These are phyloP conservation scores for Candida ulmi DNA, from an alignment of 805 yeast genomes.

Conservation along the genomic window DNA sequence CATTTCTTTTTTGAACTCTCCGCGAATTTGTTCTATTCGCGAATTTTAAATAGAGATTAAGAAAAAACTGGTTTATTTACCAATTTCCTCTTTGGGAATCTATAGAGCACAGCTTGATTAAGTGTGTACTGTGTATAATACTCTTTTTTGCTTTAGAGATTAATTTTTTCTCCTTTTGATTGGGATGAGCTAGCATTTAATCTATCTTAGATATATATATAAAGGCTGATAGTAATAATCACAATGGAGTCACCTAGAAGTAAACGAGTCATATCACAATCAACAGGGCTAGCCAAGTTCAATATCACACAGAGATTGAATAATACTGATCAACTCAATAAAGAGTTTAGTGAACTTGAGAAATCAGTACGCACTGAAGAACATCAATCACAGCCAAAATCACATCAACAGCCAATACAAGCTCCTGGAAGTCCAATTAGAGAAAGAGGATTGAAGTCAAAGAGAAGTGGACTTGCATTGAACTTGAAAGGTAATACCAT, in stretches of 20 bases:
- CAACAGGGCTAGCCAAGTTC: conserved; percentile 47
- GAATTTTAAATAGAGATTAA: neutral
- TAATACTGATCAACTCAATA: conserved; percentile 1
- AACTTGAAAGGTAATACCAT: neutral
- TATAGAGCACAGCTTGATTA: too few relatives aligned
- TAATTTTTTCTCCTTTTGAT: too few relatives aligned
- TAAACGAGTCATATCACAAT: conserved; percentile 41
- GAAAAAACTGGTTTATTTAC: conserved; percentile 4
- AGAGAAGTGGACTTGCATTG: neutral
- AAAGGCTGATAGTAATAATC: too few relatives aligned
- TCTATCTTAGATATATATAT: too few relatives aligned
- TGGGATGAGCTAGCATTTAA: too few relatives aligned
- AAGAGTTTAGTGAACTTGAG: conserved; percentile 1
- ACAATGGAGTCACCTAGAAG: neutral
- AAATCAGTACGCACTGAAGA: conserved; percentile 2
- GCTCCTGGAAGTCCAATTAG: neutral
- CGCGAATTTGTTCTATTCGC: too few relatives aligned
- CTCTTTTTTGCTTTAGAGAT: too few relatives aligned
- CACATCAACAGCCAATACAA: too few relatives aligned
- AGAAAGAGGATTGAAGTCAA: conserved; percentile 1
- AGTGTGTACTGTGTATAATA: too few relatives aligned
- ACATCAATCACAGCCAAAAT: too few relatives aligned
- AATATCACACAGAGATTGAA: conserved; percentile 11
- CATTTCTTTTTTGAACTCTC: too few relatives aligned
- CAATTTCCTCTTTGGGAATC: conserved; percentile 6